Percentiles rank a stretch among this genome's conserved stretches.
Conservation (phyloP, 805 yeast species). For the Starmerella bacillaris region DNA sequence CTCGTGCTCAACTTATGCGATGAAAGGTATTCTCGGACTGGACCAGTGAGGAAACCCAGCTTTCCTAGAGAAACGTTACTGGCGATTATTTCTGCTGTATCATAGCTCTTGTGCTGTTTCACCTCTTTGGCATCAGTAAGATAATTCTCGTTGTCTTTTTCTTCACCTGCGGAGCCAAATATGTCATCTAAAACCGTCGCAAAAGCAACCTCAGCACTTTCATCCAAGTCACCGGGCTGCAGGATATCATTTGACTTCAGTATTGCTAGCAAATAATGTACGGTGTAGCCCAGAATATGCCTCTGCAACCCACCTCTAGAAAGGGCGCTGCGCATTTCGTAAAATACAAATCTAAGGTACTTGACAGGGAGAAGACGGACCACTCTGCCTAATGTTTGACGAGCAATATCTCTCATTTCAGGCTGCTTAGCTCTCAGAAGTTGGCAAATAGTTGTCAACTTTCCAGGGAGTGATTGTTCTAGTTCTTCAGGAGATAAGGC, state of each 20-base stretch:
- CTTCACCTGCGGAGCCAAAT: constrained; percentile 82
- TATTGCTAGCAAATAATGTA: constrained; percentile 51
- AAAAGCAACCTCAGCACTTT: constrained; percentile 38
- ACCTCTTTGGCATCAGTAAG: constrained; percentile 75
- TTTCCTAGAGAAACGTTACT: constrained; percentile 39
- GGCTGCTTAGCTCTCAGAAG: constrained; percentile 70
- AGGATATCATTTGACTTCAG: constrained; percentile 23
- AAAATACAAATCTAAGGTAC: constrained; percentile 55
- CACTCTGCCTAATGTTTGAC: constrained; percentile 55
- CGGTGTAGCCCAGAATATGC: constrained; percentile 77
- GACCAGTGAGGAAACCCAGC: constrained; percentile 44
- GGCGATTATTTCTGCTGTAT: constrained; percentile 65
- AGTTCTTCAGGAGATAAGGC: constrained; percentile 42
- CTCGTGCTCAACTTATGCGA: constrained; percentile 47
- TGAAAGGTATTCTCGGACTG: constrained; percentile 44
- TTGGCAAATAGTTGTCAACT: constrained; percentile 74
- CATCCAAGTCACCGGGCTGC: constrained; percentile 55
- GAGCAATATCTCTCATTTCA: constrained; percentile 69
- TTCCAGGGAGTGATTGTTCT: constrained; percentile 53
- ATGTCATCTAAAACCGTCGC: constrained; percentile 76
- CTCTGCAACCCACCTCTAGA: constrained; percentile 71
- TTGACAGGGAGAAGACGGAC: constrained; percentile 48
- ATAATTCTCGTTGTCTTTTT: constrained; percentile 88
- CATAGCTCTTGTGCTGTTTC: constrained; percentile 71
- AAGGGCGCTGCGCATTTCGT: constrained; percentile 62